Evolutionary conservation across 306 rosid species (phyloP), one percentile per base, ranked within the genome.

Genomic region (Vigna nakashimae): DNA sequence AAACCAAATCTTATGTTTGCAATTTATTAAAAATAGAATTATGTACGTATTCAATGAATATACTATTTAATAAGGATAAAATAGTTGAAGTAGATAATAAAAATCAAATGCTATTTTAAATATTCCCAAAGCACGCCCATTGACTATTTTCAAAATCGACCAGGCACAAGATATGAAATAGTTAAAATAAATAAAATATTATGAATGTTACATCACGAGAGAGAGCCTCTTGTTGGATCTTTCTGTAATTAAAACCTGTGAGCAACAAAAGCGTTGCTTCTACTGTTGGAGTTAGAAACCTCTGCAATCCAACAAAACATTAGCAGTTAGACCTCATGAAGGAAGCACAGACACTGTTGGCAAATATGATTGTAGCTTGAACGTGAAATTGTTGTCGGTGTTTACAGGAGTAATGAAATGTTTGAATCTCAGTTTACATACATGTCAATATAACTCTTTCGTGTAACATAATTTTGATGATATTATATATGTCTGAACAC

Each of bases 201-300:
- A 3, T 32, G 0, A n/a, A 36, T 64, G 28, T 36, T 17, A n/a
- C 38, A 64, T 64, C 26, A 36, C 15, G 20, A 56, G 20, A 36
- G 2, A 16, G 68, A 62, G 24, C 13, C 5, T 32, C 4, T 38
- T 4, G 18, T 17, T 40, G 16, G 30, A 64, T 17, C n/a, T 38
- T 9, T 65, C 15, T 10, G 9, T 4, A 36, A 32, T 2, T 18
- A 62, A 62, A 62, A 62, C 20, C 43, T 18, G 7, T 63, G 38
- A 63, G 48, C 46, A 34, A 63, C 69, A 63, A 3, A 14, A 34
- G 36, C 17, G 15, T 34, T 34, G 48, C 69, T 63, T 63, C 24
- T n/a, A 65, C 45, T 13, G 40, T 62, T 14, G 67, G 45, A 13
- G 43, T 59, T 59, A 59, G 65, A 26, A 62, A 62, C 20, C 20